These are phyloP conservation scores for Tephrocybe rancida DNA, from an alignment of 768 basidiomycete genomes.

Conservation along the genomic window DNA sequence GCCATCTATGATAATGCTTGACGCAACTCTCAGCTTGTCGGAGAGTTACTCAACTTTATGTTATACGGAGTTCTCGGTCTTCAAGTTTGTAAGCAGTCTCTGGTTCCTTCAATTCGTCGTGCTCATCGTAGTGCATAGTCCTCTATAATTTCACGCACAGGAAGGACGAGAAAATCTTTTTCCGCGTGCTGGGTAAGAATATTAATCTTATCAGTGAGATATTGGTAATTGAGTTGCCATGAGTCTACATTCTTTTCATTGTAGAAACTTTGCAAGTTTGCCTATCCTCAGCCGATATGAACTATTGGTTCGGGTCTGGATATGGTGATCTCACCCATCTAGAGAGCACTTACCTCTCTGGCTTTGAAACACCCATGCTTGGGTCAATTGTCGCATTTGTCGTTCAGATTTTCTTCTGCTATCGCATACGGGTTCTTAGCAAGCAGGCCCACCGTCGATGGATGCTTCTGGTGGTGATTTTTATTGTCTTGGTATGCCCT, in stretches of 20 bases:
- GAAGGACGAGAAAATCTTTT: not conserved
- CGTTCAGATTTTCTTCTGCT: constrained; percentile 4
- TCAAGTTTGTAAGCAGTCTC: not conserved
- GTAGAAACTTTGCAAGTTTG: constrained; percentile 31
- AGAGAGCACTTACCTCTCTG: constrained; percentile 21
- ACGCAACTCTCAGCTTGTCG: not conserved
- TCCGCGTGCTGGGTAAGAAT: not conserved
- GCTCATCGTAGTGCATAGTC: not conserved
- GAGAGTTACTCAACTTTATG: not conserved
- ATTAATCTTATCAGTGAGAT: not conserved
- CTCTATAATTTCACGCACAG: not conserved
- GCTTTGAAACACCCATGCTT: not conserved
- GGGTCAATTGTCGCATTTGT: constrained; percentile 8
- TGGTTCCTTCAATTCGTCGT: not conserved
- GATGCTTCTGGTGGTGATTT: not conserved
- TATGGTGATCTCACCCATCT: constrained; percentile 26
- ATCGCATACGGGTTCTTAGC: constrained; percentile 3
- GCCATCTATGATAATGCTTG: not conserved
- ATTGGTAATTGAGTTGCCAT: not conserved
- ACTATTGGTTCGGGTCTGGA: constrained; percentile 25
- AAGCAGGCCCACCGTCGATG: no score
- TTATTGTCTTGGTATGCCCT: not conserved
- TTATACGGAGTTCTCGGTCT: not conserved
- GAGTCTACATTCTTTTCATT: constrained; percentile 24
- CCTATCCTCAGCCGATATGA: constrained; percentile 27